Conservation (phyloP, 225 moss, liverwort and hornwort species). For the Bryum argenteum region DNA sequence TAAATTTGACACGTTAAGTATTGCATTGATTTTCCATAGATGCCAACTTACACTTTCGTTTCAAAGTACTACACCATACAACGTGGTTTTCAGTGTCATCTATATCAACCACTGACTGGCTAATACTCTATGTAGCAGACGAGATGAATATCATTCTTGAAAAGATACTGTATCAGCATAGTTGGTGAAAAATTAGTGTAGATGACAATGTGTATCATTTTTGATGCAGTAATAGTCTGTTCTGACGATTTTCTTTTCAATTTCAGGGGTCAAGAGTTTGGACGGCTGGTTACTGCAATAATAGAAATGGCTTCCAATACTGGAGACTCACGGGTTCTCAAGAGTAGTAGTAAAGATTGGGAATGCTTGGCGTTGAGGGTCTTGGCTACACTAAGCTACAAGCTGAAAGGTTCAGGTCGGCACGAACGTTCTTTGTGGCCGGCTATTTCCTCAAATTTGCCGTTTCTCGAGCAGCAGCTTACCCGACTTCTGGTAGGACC, state of each 20-base stretch:
- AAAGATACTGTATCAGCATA: too few relatives aligned
- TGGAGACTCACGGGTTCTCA: conserved; percentile 24
- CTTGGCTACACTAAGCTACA: conserved; percentile 57
- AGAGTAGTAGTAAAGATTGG: conserved; percentile 41
- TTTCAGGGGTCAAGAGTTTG: conserved; percentile 51
- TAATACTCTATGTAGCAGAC: too few relatives aligned
- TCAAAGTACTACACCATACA: not conserved
- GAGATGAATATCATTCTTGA: too few relatives aligned
- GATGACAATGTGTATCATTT: too few relatives aligned
- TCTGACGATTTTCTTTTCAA: conserved; percentile 5
- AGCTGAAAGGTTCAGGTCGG: conserved; percentile 38
- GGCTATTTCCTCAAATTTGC: conserved; percentile 54
- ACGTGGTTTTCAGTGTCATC: too few relatives aligned
- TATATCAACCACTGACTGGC: too few relatives aligned
- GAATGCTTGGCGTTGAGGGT: conserved; percentile 59
- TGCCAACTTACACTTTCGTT: conserved; percentile 18
- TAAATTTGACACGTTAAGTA: conserved; percentile 8
- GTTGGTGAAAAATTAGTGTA: too few relatives aligned
- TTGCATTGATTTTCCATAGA: conserved; percentile 9
- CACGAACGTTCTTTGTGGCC: conserved; percentile 68
- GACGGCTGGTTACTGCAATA: conserved; percentile 50
- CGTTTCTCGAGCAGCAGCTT: conserved; percentile 76
- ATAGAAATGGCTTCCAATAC: conserved; percentile 42
- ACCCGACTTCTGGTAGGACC: conserved; percentile 38
- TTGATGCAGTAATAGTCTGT: not conserved